Percentiles rank a stretch among this genome's conserved stretches.
Evolutionary conservation across 768 basidiomycete genomes (phyloP).

Genomic region (Kwoniella sp.): DNA sequence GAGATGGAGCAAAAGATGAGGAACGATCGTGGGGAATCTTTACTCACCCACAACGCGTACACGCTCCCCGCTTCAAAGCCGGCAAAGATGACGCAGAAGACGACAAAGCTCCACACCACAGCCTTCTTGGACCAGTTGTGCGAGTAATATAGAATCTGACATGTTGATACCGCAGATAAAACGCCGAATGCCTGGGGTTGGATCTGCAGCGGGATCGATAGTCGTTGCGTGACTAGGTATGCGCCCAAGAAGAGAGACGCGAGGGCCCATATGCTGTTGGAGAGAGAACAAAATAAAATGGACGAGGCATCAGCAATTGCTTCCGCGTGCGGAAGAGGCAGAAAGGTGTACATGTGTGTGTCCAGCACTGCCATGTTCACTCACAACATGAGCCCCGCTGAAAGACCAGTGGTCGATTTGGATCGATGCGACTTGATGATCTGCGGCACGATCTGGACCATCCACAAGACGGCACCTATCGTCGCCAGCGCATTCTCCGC

Average conservation of each 20-base stretch:
- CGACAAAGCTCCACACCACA: conserved; percentile 57
- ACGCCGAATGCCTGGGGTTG: conserved; percentile 62
- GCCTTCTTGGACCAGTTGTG: conserved; percentile 56
- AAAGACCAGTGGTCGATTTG: conserved; percentile 72
- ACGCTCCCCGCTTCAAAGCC: conserved; percentile 67
- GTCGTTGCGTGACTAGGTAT: conserved; percentile 66
- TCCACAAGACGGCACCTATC: conserved; percentile 61
- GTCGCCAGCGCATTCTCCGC: conserved; percentile 74
- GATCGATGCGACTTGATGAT: conserved; percentile 71
- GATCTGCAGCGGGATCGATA: conserved; percentile 71
- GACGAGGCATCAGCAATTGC: neutral
- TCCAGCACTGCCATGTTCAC: conserved; percentile 7
- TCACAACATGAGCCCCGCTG: conserved; percentile 67
- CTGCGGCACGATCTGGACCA: conserved; percentile 65
- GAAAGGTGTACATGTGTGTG: neutral
- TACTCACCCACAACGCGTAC: conserved; percentile 63
- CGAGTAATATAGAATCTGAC: conserved; percentile 72
- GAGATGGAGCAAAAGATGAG: conserved; percentile 21
- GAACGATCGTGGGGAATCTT: neutral
- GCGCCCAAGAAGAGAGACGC: conserved; percentile 67
- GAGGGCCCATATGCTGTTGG: conserved; percentile 63
- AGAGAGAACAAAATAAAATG: neutral
- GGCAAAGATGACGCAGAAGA: conserved; percentile 61
- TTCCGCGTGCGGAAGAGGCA: neutral
- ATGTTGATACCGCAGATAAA: conserved; percentile 67